Base-by-base conservation (phyloP, 208 protist genomes). In the Crithidia thermophila region DNA sequence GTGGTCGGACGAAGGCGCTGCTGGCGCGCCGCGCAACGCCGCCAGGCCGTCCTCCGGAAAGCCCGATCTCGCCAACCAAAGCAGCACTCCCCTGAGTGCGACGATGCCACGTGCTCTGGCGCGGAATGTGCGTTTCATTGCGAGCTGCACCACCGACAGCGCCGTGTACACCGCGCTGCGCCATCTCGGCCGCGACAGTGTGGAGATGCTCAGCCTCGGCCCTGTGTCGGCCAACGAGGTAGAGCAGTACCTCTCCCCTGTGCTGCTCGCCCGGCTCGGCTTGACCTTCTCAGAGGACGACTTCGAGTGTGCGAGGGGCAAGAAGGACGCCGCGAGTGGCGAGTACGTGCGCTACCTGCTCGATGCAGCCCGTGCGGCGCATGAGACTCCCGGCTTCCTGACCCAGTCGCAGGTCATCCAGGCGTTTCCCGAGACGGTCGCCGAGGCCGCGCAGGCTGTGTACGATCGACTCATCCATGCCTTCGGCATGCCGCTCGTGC, bases 71-170 rank as follows among this genome's bases (percentile, higher is more conserved):
- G 28, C 33, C 6, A 39, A 23, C 9, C 1, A 10, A n/a, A 28
- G 20, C 6, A 33, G 9, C 39, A 67, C 13, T 39, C 23, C 55
- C 28, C 39, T 69, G 37, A 46, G 50, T 4, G 34, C 50, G 36
- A 82, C 83, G 65, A 68, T 94, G 53, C 88, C 88, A 4, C 52
- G 72, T 4, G 80, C 81, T 37, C 57, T 94, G 3, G 77, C 82
- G n/a, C 85, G 89, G 52, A 77, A 91, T 45, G 81, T 93, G n/a
- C 89, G 89, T 23, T 58, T 91, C 25, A 77, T 94, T 28, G 77
- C 78, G 20, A 76, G 77, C 36, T 85, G 78, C 65, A 50, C 23
- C 11, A 65, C 77, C 18, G 57, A 65, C 50, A 75, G 66, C 20
- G 20, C 51, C 14, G 31, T 76, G 14, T 60, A 68, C 33, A 52